Conservation (phyloP, 495 filamentous ascomycete genomes). For the Jackrogersella multiformis region DNA sequence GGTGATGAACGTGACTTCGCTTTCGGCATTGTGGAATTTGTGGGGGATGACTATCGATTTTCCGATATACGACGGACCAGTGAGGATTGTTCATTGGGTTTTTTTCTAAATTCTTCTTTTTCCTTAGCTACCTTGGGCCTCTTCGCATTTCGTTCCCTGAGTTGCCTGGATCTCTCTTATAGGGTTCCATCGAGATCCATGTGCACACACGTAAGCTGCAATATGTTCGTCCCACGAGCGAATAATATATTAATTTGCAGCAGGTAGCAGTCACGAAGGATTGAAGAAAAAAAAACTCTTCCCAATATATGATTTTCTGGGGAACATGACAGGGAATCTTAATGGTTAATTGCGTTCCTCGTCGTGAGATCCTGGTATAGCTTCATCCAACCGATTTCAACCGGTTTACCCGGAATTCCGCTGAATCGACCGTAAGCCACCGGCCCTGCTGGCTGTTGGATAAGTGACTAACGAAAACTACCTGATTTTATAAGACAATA, state of each 20-base stretch:
- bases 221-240: conserved; percentile 22
- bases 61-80: conserved; percentile 18
- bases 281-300: conserved; percentile 5
- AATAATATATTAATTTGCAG: conserved; percentile 23
- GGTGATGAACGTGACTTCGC: conserved; percentile 1
- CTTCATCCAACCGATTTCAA: conserved; percentile 31
- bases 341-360: conserved; percentile 28
- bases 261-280: conserved; percentile 16
- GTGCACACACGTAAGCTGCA: conserved; percentile 42
- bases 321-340: conserved; percentile 22
- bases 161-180: conserved; percentile 9
- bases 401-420: conserved; percentile 41
- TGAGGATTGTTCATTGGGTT: too few relatives aligned
- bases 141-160: conserved; percentile 32
- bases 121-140: neutral
- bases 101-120: neutral
- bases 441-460: conserved; percentile 25
- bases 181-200: conserved; percentile 36
- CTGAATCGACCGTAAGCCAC: conserved; percentile 23
- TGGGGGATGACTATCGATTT: conserved; percentile 18
- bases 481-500: conserved; percentile 26
- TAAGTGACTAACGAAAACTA: conserved; percentile 40
- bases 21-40: conserved; percentile 4
- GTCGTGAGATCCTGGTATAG: conserved; percentile 16
- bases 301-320: conserved; percentile 31